Base-by-base conservation (phyloP, 257 asterid species). In the Haberlea rhodopensis region DNA sequence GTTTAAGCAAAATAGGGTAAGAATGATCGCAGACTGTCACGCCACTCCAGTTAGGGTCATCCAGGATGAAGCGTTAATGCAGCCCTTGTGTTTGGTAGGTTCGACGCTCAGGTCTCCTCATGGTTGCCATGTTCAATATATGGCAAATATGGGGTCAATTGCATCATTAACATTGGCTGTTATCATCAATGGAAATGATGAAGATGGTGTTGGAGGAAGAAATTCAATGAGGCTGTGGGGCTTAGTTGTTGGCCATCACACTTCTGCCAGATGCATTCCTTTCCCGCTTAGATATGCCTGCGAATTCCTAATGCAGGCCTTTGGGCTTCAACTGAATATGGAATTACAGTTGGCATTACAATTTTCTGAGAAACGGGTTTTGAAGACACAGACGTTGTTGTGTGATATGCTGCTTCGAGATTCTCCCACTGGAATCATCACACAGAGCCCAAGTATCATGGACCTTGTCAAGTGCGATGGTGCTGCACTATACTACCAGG, bases 251-350 rank as follows among this genome's bases (percentile, higher is more conserved):
- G 92, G 96, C 66, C 96, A 89, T 55, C 96, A 89, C 78, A 83
- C 94, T 48, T 84, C 91, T 48, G 81, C 84, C 55, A 72, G 88
- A 32, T 76, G 72, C 59, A 63, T 81, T 65, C 91, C 95, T 3
- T 89, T 89, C 81, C 95, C 96, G 0, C 91, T 87, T 54, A 87
- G 96, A 25, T 87, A 83, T 68, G 95, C 96, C 28, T 89, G 96
- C 67, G 96, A 89, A 67, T 89, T 89, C 74, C 74, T 89, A 53
- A 89, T 89, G 95, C 95, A 87, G 75, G 96, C 96, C 6, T 89
- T 89, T 23, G 95, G 96, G 28, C 83, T 89, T 68, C 96, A 89
- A 61, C 71, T 87, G 78, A 83, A 87, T 60, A 89, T 89, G 96
- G 96, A 89, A 53, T 57, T 89, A 59, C 96, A 89, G 65, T 63